phyloP scores from a whole-genome alignment of 1,139 yeast species.

The Pichia cactophila region DNA sequence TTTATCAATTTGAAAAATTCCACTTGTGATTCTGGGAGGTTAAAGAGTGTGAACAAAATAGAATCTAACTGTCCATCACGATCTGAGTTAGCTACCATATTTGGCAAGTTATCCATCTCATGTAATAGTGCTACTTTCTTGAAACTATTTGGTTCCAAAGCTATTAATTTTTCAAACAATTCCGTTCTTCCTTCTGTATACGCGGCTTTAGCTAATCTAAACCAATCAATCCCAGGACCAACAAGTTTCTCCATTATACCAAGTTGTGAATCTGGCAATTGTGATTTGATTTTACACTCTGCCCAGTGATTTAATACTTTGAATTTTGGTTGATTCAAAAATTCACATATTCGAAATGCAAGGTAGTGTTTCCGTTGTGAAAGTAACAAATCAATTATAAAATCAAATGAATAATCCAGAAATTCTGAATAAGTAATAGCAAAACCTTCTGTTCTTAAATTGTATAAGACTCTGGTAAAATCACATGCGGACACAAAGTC shows the following conservation, averaged over 20 bases:
- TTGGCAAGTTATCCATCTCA: conserved; percentile 53
- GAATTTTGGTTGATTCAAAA: conserved; percentile 46
- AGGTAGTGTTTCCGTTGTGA: conserved; percentile 55
- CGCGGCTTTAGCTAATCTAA: conserved; percentile 61
- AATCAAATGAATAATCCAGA: conserved; percentile 42
- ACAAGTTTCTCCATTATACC: not conserved
- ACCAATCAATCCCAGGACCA: conserved; percentile 40
- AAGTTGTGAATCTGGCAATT: not conserved
- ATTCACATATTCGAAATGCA: conserved; percentile 53
- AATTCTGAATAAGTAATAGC: conserved; percentile 56
- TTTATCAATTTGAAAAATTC: conserved; percentile 49
- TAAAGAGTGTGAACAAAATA: conserved; percentile 50
- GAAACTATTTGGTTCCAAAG: conserved; percentile 59
- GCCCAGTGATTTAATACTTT: conserved; percentile 77
- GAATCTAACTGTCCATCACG: conserved; percentile 50
- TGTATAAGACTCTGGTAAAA: conserved; percentile 59
- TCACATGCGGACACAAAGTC: conserved; percentile 56
- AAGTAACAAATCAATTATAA: conserved; percentile 50
- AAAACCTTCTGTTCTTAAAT: conserved; percentile 60
- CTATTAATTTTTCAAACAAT: conserved; percentile 57
- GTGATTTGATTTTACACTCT: conserved; percentile 49
- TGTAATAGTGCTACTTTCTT: conserved; percentile 59
- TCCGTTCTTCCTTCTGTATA: conserved; percentile 74
- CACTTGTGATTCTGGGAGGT: conserved; percentile 42
- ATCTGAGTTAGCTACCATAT: conserved; percentile 60